These are phyloP conservation scores for Harringtonia aguacate DNA, from an alignment of 2,329 filamentous ascomycete genomes.

Conservation along the genomic window DNA sequence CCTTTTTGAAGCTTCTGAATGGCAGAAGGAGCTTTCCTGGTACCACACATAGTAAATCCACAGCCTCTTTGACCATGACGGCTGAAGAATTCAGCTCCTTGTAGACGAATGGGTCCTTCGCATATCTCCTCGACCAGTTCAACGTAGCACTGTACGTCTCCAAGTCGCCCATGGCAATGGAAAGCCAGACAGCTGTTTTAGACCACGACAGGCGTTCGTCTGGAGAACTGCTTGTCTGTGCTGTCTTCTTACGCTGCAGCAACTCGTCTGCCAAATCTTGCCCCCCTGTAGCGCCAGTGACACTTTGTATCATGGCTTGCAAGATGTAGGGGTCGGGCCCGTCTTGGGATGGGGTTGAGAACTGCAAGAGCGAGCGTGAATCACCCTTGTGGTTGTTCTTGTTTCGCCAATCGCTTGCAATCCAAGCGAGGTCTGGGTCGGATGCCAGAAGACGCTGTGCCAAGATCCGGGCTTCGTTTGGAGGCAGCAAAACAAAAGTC, in stretches of 20 bases:
- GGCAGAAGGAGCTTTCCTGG: not conserved
- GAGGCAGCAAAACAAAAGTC: not conserved
- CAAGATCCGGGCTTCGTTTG: not conserved
- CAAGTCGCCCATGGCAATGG: not conserved
- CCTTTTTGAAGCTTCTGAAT: not conserved
- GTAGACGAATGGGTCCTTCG: not conserved
- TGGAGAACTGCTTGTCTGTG: not conserved
- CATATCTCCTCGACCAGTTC: not conserved
- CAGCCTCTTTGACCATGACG: not conserved
- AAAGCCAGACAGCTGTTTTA: not conserved
- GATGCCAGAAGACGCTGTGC: not conserved
- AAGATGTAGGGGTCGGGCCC: not conserved
- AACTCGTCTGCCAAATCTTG: not conserved
- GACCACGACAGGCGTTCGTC: not conserved
- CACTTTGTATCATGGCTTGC: not conserved
- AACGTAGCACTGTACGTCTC: not conserved
- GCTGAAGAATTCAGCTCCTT: not conserved
- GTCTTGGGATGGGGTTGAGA: not conserved
- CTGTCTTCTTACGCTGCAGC: not conserved
- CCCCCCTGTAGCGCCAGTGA: not conserved
- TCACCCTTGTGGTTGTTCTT: too few species aligned
- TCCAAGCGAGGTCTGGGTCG: not conserved
- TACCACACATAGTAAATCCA: not conserved
- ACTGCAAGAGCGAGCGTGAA: too few species aligned
- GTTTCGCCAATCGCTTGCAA: not conserved